Base-by-base conservation (phyloP, 345 rosid genomes). In the Gossypium australe region DNA sequence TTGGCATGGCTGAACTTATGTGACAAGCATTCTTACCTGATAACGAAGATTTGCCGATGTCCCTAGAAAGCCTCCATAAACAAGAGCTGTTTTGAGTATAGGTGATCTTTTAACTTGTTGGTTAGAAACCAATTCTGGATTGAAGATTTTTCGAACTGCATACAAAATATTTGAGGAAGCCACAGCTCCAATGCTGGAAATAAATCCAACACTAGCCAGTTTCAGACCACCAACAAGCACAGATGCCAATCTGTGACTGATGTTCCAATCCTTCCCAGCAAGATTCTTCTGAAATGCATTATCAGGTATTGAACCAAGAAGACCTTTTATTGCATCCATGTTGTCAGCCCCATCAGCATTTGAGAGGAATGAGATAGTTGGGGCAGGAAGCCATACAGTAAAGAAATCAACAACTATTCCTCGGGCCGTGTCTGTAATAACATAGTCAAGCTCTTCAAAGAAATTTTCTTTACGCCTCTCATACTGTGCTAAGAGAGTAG, bases 331-430 rank as follows among this genome's bases (percentile, higher is more conserved):
- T 55, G 88, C 85, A 79, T 89, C 89, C 69, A 89, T 72, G 76
- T 84, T 80, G 78, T 88, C 86, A 45, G 94, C 68, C 41, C 87
- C 91, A 72, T 88, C 86, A 20, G 91, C 86, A 75, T 84, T 85
- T 49, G 94, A 90, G 76, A 92, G 85, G 76, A 94, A 94, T 11
- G 97, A 92, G 66, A 94, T 75, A 66, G 97, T 92, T 71, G 98
- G 98, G 24, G 97, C 94, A 73, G 98, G 96, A 75, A 94, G 94
- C 96, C 97, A 94, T 38, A 92, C 97, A 0, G 96, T 90, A 78
- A 94, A 94, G 69, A 94, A 94, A 78, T 94, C 97, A 68, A 90
- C 97, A 34, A 94, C 96, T 7, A 76, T 24, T 75, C 93, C 98
- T 76, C 97, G 84, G 48, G 87, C 80, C 24, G 94, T 92, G 79